Evolutionary conservation across 192 early-diverging fungal genomes (phyloP).

Genomic region (Entomortierella chlamydospora): DNA sequence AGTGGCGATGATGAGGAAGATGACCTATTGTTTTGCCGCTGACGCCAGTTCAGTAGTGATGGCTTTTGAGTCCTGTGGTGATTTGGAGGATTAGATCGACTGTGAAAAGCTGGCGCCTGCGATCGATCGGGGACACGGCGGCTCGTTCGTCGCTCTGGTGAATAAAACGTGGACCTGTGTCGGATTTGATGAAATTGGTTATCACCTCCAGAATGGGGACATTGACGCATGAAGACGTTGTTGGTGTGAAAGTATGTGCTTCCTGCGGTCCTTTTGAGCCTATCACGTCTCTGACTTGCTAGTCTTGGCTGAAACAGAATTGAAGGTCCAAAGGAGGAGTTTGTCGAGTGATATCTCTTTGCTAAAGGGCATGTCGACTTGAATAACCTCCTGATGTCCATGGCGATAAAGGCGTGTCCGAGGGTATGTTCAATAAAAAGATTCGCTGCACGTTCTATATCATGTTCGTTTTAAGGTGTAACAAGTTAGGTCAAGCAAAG

Average conservation of each 20-base stretch:
- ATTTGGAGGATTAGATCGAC: neutral
- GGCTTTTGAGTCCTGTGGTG: slow-evolving; percentile 9
- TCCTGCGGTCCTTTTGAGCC: neutral
- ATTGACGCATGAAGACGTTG: neutral
- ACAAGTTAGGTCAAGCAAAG: no score
- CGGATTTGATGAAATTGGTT: neutral
- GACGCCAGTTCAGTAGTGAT: slow-evolving; percentile 5
- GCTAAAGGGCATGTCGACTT: slow-evolving; percentile 25
- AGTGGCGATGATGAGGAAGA: neutral
- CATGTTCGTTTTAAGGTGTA: no score
- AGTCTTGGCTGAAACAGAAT: neutral
- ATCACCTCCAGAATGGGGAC: neutral
- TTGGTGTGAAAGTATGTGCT: neutral
- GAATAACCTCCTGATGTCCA: slow-evolving; percentile 36
- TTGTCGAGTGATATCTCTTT: neutral
- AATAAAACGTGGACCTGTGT: neutral
- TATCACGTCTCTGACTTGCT: neutral
- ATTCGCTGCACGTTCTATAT: no score
- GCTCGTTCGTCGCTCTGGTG: neutral
- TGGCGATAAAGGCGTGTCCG: slow-evolving; percentile 4
- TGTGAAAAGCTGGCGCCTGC: neutral
- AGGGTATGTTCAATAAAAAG: no score
- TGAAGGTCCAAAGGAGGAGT: neutral
- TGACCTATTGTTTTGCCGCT: neutral
- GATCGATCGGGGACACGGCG: neutral